Conservation (phyloP, 371 early-diverging fungal genomes). For the Rhizomucor pusillus region DNA sequence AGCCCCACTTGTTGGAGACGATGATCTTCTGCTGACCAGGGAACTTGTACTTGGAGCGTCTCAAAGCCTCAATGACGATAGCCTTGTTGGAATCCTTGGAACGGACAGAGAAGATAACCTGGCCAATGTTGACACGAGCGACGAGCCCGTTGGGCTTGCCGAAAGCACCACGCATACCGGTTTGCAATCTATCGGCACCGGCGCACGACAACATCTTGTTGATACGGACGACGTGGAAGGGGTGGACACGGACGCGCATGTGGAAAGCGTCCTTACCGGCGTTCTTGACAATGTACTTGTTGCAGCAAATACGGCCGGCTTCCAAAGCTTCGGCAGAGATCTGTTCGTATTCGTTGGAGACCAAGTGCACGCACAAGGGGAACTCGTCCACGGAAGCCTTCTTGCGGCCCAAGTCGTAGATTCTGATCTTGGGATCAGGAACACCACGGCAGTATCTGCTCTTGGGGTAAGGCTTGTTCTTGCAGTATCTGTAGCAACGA, state of each 20-base stretch:
- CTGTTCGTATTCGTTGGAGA: constrained; percentile 99
- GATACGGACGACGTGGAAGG: constrained; percentile 99
- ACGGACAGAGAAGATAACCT: constrained; percentile 98
- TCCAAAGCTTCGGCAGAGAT: constrained; percentile 99
- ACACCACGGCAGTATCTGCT: constrained; percentile 99
- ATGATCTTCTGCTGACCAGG: constrained; percentile 99
- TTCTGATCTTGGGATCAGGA: constrained; percentile 98
- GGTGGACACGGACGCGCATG: constrained; percentile 99
- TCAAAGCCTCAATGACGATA: constrained; percentile 96
- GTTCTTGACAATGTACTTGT: constrained; percentile 99
- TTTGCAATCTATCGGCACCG: constrained; percentile 99
- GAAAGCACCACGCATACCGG: constrained; percentile 99
- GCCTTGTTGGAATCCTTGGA: constrained; percentile 97
- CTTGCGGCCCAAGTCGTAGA: constrained; percentile 99
- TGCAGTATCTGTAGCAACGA: constrained; percentile 99
- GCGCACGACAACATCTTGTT: constrained; percentile 99
- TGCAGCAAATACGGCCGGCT: constrained; percentile 99
- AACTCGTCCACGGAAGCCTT: constrained; percentile 99
- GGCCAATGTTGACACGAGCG: constrained; percentile 99
- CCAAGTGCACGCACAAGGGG: constrained; percentile 95
- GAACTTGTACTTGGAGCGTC: constrained; percentile 99
- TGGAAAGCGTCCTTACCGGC: constrained; percentile 99
- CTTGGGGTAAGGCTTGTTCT: constrained; percentile 99
- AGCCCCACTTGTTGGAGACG: constrained; percentile 99
- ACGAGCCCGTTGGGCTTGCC: constrained; percentile 99